Percentiles rank a stretch among this genome's conserved stretches.
Evolutionary conservation across 768 basidiomycete species (phyloP).

Genomic region (Suillus occidentalis): DNA sequence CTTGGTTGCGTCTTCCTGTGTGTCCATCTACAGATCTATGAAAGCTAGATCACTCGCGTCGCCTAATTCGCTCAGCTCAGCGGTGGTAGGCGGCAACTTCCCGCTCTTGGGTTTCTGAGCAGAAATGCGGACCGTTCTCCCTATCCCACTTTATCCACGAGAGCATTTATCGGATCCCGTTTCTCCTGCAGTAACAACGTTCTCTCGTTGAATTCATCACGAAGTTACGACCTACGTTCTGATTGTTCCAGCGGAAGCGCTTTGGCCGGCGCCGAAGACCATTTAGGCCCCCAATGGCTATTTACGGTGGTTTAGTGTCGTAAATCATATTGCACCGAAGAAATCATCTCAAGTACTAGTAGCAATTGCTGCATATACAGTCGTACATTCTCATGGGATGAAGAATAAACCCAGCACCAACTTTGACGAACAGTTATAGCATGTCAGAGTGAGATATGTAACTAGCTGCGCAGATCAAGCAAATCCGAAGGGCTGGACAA

Average conservation of each 20-base stretch:
- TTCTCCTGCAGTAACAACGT: background rate
- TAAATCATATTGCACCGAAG: background rate
- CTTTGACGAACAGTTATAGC: background rate
- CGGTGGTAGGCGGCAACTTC: background rate
- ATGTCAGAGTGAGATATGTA: background rate
- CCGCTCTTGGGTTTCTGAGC: background rate
- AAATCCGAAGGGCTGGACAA: background rate
- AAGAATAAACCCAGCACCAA: background rate
- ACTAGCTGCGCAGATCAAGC: background rate
- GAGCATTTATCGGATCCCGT: background rate
- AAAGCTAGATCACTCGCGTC: background rate
- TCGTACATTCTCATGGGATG: background rate
- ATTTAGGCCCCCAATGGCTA: background rate
- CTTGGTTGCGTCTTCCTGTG: background rate
- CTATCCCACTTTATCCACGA: background rate
- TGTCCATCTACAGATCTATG: background rate
- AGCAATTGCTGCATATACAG: background rate
- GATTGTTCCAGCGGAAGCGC: background rate
- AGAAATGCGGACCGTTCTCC: background rate
- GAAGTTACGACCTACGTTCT: background rate
- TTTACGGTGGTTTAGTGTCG: background rate
- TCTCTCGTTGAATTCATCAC: background rate
- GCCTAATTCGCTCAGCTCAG: background rate
- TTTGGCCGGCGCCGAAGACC: background rate
- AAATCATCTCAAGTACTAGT: background rate